Conservation (phyloP, 2,329 filamentous ascomycete genomes). For the Ceratocystis alfenasii region DNA sequence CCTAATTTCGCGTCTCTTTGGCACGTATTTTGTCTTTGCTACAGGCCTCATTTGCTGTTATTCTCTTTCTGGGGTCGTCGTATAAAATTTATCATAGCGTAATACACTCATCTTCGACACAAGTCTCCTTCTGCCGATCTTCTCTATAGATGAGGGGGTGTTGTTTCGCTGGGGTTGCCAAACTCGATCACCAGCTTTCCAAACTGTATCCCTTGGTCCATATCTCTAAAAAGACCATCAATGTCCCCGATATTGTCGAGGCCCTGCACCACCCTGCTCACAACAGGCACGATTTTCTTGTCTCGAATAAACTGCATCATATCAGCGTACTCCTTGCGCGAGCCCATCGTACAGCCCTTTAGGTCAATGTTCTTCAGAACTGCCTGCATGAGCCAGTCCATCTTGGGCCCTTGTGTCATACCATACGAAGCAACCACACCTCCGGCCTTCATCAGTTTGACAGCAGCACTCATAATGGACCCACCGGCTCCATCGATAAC, state of each 20-base stretch:
- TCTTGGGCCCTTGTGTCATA: constrained; percentile 77
- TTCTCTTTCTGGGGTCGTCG: background rate
- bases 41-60: background rate
- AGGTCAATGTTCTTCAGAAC: constrained; percentile 83
- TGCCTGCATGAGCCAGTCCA: constrained; percentile 75
- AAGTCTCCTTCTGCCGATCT: background rate
- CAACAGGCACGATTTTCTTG: constrained; percentile 61
- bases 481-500: constrained; percentile 88
- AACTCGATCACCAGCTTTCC: constrained; percentile 82
- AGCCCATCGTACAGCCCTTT: constrained; percentile 81
- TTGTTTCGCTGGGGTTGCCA: constrained; percentile 29
- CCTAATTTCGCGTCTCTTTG: background rate
- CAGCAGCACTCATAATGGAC: constrained; percentile 59
- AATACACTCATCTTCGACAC: constrained; percentile 2
- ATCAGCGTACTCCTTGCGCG: constrained; percentile 73
- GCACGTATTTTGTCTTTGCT: background rate
- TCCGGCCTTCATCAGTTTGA: constrained; percentile 61
- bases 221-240: constrained; percentile 72
- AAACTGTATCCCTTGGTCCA: constrained; percentile 76
- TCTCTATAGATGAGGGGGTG: constrained; percentile 1
- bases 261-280: constrained; percentile 62
- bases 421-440: constrained; percentile 81
- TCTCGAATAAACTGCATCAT: constrained; percentile 74
- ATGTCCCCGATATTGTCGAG: constrained; percentile 68
- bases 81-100: constrained; percentile 8